A percentile compares a stretch with the other conserved stretches of the same genome.
Evolutionary conservation across 208 protist species (phyloP).

Genomic region (Novymonas esmeraldas): DNA sequence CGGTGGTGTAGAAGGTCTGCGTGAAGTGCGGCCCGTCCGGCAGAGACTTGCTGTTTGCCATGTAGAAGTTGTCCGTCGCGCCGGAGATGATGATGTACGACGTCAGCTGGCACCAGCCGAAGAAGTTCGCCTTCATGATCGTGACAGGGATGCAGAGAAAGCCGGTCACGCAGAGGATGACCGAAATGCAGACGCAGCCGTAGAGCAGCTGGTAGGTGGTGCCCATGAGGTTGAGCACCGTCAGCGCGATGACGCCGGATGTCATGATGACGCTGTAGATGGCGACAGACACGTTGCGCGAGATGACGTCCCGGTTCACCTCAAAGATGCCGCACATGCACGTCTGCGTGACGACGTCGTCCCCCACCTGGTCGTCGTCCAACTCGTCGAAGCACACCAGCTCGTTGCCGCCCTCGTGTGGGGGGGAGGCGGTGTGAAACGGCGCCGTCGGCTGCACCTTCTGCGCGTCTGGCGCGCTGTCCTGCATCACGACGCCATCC

Average conservation of each 20-base stretch:
- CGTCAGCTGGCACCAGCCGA: conserved; percentile 38
- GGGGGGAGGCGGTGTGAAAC: background rate
- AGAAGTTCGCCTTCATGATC: conserved; percentile 50
- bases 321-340: conserved; percentile 26
- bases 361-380: conserved; percentile 14
- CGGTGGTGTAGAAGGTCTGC: conserved; percentile 51
- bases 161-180: conserved; percentile 32
- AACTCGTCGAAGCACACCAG: conserved; percentile 19
- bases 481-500: background rate
- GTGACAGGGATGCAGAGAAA: conserved; percentile 45
- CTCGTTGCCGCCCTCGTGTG: background rate
- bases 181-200: conserved; percentile 25
- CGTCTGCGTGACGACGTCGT: background rate
- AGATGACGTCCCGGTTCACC: conserved; percentile 38
- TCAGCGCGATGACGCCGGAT: conserved; percentile 30
- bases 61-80: conserved; percentile 60
- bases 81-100: conserved; percentile 49
- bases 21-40: conserved; percentile 55
- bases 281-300: conserved; percentile 29
- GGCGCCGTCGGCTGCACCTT: conserved; percentile 2
- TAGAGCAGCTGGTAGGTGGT: conserved; percentile 37
- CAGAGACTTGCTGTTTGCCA: conserved; percentile 32
- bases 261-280: conserved; percentile 46
- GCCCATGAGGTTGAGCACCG: conserved; percentile 38
- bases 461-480: background rate